phyloP scores from a whole-genome alignment of 2,329 filamentous ascomycete genomes.

The Monosporascus sp. region DNA sequence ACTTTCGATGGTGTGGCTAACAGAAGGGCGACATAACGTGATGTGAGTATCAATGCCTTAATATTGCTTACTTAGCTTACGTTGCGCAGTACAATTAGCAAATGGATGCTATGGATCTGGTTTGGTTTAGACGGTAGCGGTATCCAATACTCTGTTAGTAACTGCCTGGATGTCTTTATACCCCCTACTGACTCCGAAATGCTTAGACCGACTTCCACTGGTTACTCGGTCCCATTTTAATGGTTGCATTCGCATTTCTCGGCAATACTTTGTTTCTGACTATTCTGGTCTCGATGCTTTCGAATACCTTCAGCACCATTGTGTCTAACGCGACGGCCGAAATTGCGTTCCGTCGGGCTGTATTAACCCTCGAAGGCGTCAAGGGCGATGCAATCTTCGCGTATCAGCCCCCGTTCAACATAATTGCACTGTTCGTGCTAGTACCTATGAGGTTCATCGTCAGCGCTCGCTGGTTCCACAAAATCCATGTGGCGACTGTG shows the following conservation, averaged over 20 bases:
- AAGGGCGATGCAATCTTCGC: constrained; percentile 80
- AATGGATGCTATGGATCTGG: constrained; percentile 95
- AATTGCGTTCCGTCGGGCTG: constrained; percentile 75
- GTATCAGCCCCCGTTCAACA: constrained; percentile 79
- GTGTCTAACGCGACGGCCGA: constrained; percentile 74
- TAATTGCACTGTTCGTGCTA: constrained; percentile 68
- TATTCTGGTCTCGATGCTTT: constrained; percentile 80
- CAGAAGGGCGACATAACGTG: constrained; percentile 55
- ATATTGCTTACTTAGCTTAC: constrained; percentile 7
- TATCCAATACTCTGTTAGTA: constrained; percentile 49
- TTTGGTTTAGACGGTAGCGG: constrained; percentile 75
- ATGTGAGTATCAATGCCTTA: constrained; percentile 35
- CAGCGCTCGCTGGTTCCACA: constrained; percentile 82
- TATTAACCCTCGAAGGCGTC: constrained; percentile 79
- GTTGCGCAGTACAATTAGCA: constrained; percentile 58
- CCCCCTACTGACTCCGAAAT: constrained; percentile 1
- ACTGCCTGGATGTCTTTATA: constrained; percentile 4
- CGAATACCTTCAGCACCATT: constrained; percentile 76
- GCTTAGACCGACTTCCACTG: constrained; percentile 65
- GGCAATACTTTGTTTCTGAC: constrained; percentile 88
- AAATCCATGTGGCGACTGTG: constrained; percentile 75
- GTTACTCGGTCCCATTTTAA: constrained; percentile 71
- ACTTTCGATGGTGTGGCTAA: constrained; percentile 73
- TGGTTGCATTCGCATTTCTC: constrained; percentile 80
- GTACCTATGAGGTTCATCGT: constrained; percentile 74